Percentiles rank a stretch among this genome's conserved stretches.
Evolutionary conservation across 1,139 yeast genomes (phyloP).

Genomic region (Taphrina wiesneri): DNA sequence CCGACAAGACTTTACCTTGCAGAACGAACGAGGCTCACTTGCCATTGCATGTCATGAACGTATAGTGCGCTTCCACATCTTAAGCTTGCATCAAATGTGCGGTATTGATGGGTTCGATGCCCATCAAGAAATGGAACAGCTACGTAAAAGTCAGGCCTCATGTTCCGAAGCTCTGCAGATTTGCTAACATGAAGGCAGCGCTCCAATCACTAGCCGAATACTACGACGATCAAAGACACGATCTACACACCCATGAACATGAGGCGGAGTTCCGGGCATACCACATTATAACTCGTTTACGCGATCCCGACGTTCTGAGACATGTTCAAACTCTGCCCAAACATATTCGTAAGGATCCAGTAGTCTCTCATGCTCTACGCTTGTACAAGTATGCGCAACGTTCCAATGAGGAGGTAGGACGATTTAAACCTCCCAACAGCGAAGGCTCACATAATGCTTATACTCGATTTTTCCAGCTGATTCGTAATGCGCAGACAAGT

Average conservation of each 20-base stretch:
- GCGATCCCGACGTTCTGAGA: conserved; percentile 83
- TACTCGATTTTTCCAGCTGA: conserved; percentile 62
- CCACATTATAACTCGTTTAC: conserved; percentile 71
- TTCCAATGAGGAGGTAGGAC: conserved; percentile 52
- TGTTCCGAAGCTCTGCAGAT: neutral
- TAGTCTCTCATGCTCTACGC: conserved; percentile 71
- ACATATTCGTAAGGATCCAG: conserved; percentile 55
- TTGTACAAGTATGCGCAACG: conserved; percentile 67
- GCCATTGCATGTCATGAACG: conserved; percentile 90
- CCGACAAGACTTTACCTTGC: conserved; percentile 95
- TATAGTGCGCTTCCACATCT: conserved; percentile 83
- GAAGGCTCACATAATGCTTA: conserved; percentile 67
- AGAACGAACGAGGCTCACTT: conserved; percentile 89
- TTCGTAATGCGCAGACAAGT: conserved; percentile 59
- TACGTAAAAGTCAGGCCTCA: conserved; percentile 58
- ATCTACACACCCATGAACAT: conserved; percentile 69
- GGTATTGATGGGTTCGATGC: conserved; percentile 75
- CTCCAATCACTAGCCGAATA: conserved; percentile 85
- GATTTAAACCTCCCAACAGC: conserved; percentile 59
- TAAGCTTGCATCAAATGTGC: conserved; percentile 85
- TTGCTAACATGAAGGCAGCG: conserved; percentile 48
- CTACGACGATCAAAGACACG: conserved; percentile 73
- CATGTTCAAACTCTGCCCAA: conserved; percentile 70
- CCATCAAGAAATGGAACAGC: conserved; percentile 93
- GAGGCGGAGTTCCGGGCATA: conserved; percentile 95